Evolutionary conservation across 768 basidiomycete genomes (phyloP).

Genomic region (Asterophora parasitica): DNA sequence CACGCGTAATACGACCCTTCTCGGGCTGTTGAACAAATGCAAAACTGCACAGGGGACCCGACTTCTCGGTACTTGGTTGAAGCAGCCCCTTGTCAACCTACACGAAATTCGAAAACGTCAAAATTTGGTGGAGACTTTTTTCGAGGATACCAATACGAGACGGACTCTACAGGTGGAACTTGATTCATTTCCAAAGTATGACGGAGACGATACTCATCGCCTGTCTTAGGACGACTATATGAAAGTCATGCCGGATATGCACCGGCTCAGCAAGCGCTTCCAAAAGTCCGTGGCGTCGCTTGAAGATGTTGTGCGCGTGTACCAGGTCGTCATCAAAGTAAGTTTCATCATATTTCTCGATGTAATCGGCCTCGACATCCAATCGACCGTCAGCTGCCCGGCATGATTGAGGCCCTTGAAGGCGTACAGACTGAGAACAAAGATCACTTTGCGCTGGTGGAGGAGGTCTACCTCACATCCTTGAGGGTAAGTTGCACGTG

Average conservation of each 20-base stretch:
- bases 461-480: slow-evolving; percentile 59
- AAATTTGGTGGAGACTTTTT: slow-evolving; percentile 80
- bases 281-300: slow-evolving; percentile 78
- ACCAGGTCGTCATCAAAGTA: slow-evolving; percentile 88
- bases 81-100: slow-evolving; percentile 90
- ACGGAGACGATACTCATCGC: not conserved
- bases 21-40: slow-evolving; percentile 90
- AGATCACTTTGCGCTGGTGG: slow-evolving; percentile 46
- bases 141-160: slow-evolving; percentile 72
- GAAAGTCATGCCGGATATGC: slow-evolving; percentile 91
- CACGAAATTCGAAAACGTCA: slow-evolving; percentile 92
- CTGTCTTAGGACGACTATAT: slow-evolving; percentile 71
- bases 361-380: too few relatives aligned
- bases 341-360: slow-evolving; percentile 6
- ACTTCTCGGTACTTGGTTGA: slow-evolving; percentile 86
- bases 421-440: slow-evolving; percentile 40
- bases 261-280: slow-evolving; percentile 87
- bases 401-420: slow-evolving; percentile 63
- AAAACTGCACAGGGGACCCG: slow-evolving; percentile 94
- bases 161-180: slow-evolving; percentile 62
- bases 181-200: too few relatives aligned
- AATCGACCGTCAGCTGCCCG: slow-evolving; percentile 54
- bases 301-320: slow-evolving; percentile 93
- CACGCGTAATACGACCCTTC: slow-evolving; percentile 80
- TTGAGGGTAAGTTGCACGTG: slow-evolving; percentile 45